These are phyloP conservation scores for Podaxis sp. DNA, from an alignment of 768 basidiomycete species.

Conservation along the genomic window DNA sequence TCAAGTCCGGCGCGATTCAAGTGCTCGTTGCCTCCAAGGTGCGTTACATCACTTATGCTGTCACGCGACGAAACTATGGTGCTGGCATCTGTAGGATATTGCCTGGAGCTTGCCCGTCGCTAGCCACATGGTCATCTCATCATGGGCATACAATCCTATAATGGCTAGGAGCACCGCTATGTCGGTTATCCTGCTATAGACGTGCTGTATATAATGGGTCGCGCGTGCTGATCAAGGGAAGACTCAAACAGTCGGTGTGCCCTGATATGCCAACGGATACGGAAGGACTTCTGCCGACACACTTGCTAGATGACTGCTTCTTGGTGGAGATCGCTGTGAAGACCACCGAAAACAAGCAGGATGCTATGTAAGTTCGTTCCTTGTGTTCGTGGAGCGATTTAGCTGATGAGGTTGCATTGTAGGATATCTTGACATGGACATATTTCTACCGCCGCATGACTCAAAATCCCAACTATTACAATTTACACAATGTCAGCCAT, in stretches of 20 bases:
- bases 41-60: too few species aligned
- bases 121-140: conserved; percentile 94
- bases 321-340: conserved; percentile 88
- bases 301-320: conserved; percentile 94
- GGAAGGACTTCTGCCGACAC: conserved; percentile 90
- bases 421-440: conserved; percentile 98
- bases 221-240: conserved; percentile 85
- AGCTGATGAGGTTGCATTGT: conserved; percentile 5
- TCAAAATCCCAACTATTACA: conserved; percentile 96
- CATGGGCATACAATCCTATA: conserved; percentile 98
- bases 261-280: conserved; percentile 95
- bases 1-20: too few species aligned
- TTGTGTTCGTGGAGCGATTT: background rate
- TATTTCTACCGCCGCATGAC: conserved; percentile 98
- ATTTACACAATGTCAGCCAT: conserved; percentile 92
- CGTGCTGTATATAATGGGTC: conserved; percentile 98
- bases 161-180: conserved; percentile 97
- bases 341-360: conserved; percentile 99
- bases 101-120: conserved; percentile 95
- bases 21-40: too few species aligned
- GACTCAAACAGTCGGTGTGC: conserved; percentile 93
- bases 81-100: conserved; percentile 60
- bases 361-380: conserved; percentile 66
- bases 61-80: background rate
- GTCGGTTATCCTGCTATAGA: conserved; percentile 98